Conservation (phyloP, 1,284 basidiomycete species). For the Puccinia polysora region DNA sequence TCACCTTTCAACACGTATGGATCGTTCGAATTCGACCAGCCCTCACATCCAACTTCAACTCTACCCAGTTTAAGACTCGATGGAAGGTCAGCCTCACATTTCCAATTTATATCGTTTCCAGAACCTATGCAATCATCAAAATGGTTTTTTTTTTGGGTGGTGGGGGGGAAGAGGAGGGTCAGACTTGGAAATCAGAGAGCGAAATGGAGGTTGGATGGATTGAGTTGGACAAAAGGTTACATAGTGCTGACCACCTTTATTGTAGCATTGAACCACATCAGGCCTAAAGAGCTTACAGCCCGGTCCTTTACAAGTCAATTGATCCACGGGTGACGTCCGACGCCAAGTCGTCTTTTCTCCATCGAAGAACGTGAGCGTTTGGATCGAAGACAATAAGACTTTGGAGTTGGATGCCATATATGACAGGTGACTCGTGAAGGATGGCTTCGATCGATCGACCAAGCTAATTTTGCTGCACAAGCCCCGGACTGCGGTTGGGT, state of each 20-base stretch:
- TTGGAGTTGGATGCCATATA: conserved; percentile 50
- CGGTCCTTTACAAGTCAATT: conserved; percentile 73
- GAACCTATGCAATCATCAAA: conserved; percentile 18
- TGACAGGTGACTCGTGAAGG: neutral
- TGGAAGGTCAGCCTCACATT: conserved; percentile 87
- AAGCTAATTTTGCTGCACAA: too few species aligned
- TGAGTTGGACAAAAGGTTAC: neutral
- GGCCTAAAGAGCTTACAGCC: conserved; percentile 71
- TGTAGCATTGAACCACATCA: conserved; percentile 77
- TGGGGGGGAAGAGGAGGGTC: neutral
- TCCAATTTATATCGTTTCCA: conserved; percentile 35
- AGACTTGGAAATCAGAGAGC: neutral
- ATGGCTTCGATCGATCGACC: neutral
- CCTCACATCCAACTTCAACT: conserved; percentile 80
- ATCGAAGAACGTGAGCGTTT: conserved; percentile 73
- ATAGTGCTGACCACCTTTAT: conserved; percentile 61
- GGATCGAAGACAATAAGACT: conserved; percentile 65
- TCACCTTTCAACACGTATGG: conserved; percentile 74
- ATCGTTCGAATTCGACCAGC: conserved; percentile 74
- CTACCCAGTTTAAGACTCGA: conserved; percentile 71
- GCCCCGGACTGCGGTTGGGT: too few species aligned
- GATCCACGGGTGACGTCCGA: conserved; percentile 65
- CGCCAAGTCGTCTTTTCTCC: conserved; percentile 64
- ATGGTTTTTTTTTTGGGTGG: too few species aligned
- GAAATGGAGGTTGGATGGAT: neutral